A percentile compares a stretch with the other conserved stretches of the same genome.
These are phyloP conservation scores for Candida caryicola DNA, from an alignment of 805 yeast genomes.

Conservation along the genomic window DNA sequence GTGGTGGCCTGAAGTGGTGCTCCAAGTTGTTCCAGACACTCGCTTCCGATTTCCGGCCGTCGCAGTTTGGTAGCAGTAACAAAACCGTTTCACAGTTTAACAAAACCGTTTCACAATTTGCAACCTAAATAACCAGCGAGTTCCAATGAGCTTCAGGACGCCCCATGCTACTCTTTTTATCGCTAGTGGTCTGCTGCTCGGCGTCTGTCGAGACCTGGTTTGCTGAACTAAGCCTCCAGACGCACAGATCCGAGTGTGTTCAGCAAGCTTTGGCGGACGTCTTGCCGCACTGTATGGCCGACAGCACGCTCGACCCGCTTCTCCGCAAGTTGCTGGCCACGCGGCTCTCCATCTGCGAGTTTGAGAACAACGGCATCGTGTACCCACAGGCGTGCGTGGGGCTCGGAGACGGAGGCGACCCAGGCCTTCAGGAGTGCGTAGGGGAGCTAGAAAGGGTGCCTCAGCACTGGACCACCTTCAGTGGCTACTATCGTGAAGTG, in stretches of 20 bases:
- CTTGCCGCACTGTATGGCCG: conserved; percentile 38
- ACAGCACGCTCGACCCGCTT: conserved; percentile 34
- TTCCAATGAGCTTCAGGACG: no score
- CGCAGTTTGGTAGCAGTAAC: no score
- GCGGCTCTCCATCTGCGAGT: conserved; percentile 53
- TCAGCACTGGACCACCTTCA: conserved; percentile 74
- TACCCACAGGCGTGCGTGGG: conserved; percentile 30
- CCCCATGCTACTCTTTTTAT: background rate
- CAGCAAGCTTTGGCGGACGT: conserved; percentile 39
- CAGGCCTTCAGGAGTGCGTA: conserved; percentile 36
- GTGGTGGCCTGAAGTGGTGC: no score
- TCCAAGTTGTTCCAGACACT: no score
- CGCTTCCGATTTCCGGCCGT: no score
- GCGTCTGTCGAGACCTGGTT: background rate
- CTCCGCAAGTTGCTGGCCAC: conserved; percentile 42
- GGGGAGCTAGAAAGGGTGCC: conserved; percentile 39
- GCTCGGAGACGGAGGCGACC: conserved; percentile 3
- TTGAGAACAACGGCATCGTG: conserved; percentile 42
- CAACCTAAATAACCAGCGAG: no score
- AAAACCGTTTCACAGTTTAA: no score
- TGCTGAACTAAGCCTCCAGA: background rate
- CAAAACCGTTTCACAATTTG: no score
- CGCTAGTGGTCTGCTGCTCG: background rate
- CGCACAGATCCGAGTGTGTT: conserved; percentile 26
- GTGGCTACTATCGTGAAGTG: conserved; percentile 59